These are phyloP conservation scores for Cutaneotrichosporon mucoides DNA, from an alignment of 1,284 basidiomycete genomes.

Conservation along the genomic window DNA sequence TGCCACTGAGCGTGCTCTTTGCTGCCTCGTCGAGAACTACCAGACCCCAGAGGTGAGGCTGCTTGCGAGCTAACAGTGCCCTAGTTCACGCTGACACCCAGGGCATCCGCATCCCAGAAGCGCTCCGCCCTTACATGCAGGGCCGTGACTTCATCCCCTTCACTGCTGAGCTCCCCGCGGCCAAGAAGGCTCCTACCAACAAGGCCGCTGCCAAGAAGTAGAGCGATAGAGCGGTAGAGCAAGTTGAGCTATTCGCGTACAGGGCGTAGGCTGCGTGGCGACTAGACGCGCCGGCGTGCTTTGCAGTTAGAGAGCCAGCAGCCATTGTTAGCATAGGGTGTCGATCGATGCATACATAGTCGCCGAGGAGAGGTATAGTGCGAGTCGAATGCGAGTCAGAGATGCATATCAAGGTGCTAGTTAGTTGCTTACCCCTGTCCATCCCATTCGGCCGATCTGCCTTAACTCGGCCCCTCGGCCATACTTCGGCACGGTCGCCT, in stretches of 20 bases:
- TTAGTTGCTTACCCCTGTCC: too few species aligned
- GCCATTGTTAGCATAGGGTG: too few species aligned
- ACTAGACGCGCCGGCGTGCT: neutral
- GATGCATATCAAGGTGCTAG: too few species aligned
- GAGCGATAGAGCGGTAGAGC: constrained; percentile 9
- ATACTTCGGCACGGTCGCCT: too few species aligned
- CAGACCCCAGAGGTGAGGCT: constrained; percentile 80
- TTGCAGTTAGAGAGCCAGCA: neutral
- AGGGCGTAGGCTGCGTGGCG: neutral
- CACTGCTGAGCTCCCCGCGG: constrained; percentile 45
- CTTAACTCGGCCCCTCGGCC: too few species aligned
- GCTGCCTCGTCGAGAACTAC: constrained; percentile 98
- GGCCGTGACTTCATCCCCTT: constrained; percentile 89
- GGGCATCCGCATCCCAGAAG: constrained; percentile 85
- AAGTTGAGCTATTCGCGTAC: neutral
- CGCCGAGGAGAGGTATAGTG: too few species aligned
- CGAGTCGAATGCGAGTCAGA: too few species aligned
- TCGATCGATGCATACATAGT: too few species aligned
- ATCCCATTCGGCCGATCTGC: too few species aligned
- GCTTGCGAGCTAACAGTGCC: constrained; percentile 58
- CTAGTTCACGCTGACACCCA: constrained; percentile 56
- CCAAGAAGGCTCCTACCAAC: constrained; percentile 36
- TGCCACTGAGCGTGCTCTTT: constrained; percentile 91
- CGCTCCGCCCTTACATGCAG: constrained; percentile 89
- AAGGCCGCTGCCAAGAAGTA: constrained; percentile 36